A percentile compares a stretch with the other conserved stretches of the same genome.
These are phyloP conservation scores for Dothideomycetidae sp. DNA, from an alignment of 2,329 filamentous ascomycete species.

Conservation along the genomic window DNA sequence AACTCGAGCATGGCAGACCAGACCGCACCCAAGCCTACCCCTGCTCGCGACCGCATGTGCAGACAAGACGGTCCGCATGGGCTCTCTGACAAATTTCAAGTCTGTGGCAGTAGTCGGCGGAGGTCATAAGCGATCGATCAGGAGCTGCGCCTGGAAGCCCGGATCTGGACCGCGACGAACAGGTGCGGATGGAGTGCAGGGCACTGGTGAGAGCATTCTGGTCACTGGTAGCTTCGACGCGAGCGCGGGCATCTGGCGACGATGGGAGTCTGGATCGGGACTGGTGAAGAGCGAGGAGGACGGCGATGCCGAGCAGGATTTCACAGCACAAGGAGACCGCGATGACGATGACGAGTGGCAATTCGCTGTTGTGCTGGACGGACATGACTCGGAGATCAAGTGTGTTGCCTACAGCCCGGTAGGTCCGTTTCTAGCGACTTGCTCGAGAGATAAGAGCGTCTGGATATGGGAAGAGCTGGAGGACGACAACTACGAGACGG, in stretches of 20 bases:
- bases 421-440: conserved; percentile 73
- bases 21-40: conserved; percentile 74
- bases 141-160: conserved; percentile 79
- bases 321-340: conserved; percentile 26
- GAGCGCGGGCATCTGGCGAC: conserved; percentile 54
- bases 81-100: conserved; percentile 68
- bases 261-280: conserved; percentile 48
- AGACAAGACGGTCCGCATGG: conserved; percentile 75
- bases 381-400: conserved; percentile 91
- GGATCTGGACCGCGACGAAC: conserved; percentile 21
- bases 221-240: conserved; percentile 91
- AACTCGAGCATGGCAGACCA: conserved; percentile 67
- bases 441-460: conserved; percentile 80
- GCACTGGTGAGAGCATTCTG: conserved; percentile 55
- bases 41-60: conserved; percentile 79
- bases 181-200: conserved; percentile 14
- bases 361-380: conserved; percentile 81
- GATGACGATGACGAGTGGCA: conserved; percentile 74
- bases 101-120: conserved; percentile 68
- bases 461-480: conserved; percentile 98
- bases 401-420: conserved; percentile 58
- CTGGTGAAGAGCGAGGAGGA: conserved; percentile 11
- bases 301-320: conserved; percentile 18
- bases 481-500: conserved; percentile 92
- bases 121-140: conserved; percentile 83